Conservation (phyloP, 2,329 filamentous ascomycete genomes). For the Sordariomycetes sp. region DNA sequence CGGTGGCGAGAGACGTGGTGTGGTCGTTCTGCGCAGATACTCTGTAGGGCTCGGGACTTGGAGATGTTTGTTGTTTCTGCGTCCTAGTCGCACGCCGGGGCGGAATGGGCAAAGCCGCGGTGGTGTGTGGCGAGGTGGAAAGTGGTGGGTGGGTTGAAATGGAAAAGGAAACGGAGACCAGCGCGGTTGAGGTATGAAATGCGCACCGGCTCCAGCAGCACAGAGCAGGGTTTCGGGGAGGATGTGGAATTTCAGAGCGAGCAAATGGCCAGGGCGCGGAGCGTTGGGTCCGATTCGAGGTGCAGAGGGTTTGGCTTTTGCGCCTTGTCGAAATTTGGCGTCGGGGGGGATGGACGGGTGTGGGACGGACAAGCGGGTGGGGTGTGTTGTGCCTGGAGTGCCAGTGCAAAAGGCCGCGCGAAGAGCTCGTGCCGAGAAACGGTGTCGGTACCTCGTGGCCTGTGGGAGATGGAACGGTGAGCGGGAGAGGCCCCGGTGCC, state of each 20-base stretch:
- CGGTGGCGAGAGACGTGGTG: neutral
- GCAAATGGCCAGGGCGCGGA: neutral
- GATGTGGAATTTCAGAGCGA: neutral
- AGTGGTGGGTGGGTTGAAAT: neutral
- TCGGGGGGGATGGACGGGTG: neutral
- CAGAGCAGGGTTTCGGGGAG: neutral
- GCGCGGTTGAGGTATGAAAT: neutral
- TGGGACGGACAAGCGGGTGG: neutral
- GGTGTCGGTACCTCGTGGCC: too few species aligned
- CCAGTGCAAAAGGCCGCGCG: too few species aligned
- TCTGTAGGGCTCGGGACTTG: neutral
- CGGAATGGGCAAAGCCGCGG: neutral
- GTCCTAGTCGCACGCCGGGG: neutral
- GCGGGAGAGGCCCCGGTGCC: neutral
- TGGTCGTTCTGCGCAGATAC: neutral
- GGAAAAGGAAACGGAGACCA: neutral
- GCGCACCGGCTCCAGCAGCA: neutral
- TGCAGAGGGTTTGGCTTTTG: neutral
- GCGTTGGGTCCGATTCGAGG: neutral
- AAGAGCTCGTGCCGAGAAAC: too few species aligned
- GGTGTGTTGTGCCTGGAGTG: neutral
- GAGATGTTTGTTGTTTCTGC: neutral
- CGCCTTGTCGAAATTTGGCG: neutral
- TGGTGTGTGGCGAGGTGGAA: neutral
- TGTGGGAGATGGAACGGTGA: neutral